These are phyloP conservation scores for Penicillium dipodomyicola DNA, from an alignment of 495 filamentous ascomycete species.

Conservation along the genomic window DNA sequence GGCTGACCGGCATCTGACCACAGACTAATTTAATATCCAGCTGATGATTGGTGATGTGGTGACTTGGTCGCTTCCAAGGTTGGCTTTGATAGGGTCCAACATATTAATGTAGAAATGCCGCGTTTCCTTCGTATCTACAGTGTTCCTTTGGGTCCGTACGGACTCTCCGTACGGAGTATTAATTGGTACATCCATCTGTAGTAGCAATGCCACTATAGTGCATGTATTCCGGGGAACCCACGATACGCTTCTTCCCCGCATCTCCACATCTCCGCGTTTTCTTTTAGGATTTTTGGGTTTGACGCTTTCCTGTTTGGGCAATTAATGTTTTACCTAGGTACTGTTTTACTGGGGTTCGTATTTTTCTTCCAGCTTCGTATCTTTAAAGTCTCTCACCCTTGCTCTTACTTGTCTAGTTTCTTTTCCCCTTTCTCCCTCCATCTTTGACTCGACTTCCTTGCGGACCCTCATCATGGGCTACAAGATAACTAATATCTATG, in stretches of 20 bases:
- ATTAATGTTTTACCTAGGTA: neutral
- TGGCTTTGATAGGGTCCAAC: neutral
- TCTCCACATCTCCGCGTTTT: slow-evolving; percentile 7
- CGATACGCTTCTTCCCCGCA: slow-evolving; percentile 12
- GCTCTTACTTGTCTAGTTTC: neutral
- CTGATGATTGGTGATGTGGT: slow-evolving; percentile 6
- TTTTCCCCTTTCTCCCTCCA: too few species aligned
- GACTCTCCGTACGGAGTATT: too few species aligned
- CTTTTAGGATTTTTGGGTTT: slow-evolving; percentile 1
- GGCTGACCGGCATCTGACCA: neutral
- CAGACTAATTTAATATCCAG: neutral
- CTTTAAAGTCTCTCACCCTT: slow-evolving; percentile 3
- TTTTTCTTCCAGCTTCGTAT: neutral
- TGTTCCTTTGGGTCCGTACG: neutral
- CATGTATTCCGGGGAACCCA: neutral
- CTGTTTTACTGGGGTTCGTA: neutral
- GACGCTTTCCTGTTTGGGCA: neutral
- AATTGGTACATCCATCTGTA: neutral
- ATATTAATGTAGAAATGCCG: neutral
- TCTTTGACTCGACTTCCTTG: neutral
- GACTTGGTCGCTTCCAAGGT: neutral
- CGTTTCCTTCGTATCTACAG: neutral
- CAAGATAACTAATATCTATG: slow-evolving; percentile 30
- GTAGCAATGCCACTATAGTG: neutral
- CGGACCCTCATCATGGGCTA: slow-evolving; percentile 21